Conservation (phyloP, 225 moss, liverwort and hornwort genomes). For the Neckera pumila region DNA sequence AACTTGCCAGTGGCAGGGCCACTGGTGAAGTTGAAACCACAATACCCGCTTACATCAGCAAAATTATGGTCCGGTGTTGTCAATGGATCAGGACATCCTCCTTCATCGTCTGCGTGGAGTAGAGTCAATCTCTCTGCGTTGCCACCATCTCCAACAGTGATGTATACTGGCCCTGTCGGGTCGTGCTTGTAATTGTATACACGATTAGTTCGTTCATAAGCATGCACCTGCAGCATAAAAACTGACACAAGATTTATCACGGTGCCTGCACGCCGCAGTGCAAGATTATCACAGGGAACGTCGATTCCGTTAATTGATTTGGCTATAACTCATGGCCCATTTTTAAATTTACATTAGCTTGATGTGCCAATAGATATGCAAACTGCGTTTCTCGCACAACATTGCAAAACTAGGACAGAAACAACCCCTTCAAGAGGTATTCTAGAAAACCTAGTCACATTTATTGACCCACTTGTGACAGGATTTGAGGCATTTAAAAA, state of each 20-base stretch:
- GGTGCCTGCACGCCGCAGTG: not conserved
- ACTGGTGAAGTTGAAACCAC: constrained; percentile 66
- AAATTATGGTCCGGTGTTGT: constrained; percentile 17
- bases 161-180: constrained; percentile 55
- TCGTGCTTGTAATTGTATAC: constrained; percentile 63
- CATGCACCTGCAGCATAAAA: constrained; percentile 49
- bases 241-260: not conserved
- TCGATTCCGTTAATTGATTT: not conserved
- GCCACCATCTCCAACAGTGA: constrained; percentile 80
- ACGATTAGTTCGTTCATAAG: constrained; percentile 83
- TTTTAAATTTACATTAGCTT: not conserved
- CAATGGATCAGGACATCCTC: constrained; percentile 33
- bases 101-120: constrained; percentile 49
- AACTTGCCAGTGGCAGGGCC: constrained; percentile 29
- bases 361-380: not conserved
- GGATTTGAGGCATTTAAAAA: no score
- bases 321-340: not conserved
- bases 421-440: not conserved
- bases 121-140: constrained; percentile 63
- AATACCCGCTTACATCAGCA: constrained; percentile 34
- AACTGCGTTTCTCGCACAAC: not conserved
- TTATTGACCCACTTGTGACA: not conserved
- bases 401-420: not conserved
- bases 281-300: not conserved
- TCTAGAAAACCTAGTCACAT: not conserved